Conservation (phyloP, 306 rosid species). For the Erythrophleum fordii region DNA sequence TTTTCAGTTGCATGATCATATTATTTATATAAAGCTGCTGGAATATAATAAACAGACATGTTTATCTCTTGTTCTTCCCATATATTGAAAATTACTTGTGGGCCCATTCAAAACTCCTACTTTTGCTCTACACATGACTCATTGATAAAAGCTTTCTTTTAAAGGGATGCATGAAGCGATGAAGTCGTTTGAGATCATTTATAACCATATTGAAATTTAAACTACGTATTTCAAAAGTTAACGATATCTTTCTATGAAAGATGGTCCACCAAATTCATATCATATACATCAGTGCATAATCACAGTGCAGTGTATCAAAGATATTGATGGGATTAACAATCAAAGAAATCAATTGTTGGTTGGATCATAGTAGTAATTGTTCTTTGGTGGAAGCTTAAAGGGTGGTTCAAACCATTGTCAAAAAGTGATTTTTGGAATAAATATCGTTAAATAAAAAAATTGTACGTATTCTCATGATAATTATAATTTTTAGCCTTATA, state of each 20-base stretch:
- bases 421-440: too few species aligned
- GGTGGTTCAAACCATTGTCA: too few species aligned
- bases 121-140: slow-evolving; percentile 43
- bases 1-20: slow-evolving; percentile 25
- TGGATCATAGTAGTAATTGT: too few species aligned
- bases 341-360: too few species aligned
- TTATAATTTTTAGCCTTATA: too few species aligned
- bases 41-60: slow-evolving; percentile 28
- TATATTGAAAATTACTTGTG: not conserved
- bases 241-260: not conserved
- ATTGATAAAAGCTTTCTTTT: slow-evolving; percentile 37
- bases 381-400: too few species aligned
- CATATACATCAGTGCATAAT: not conserved
- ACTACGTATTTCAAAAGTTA: not conserved
- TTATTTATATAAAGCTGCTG: slow-evolving; percentile 14
- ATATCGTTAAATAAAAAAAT: too few species aligned
- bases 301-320: too few species aligned
- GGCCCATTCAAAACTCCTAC: slow-evolving; percentile 35
- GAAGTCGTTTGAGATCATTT: not conserved
- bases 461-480: too few species aligned
- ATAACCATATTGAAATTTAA: not conserved
- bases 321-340: too few species aligned
- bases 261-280: too few species aligned
- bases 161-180: not conserved
- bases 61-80: slow-evolving; percentile 31